Evolutionary conservation across 345 rosid genomes (phyloP), one percentile per base, ranked within the genome.

Genomic region (Eucalyptus coolabah): DNA sequence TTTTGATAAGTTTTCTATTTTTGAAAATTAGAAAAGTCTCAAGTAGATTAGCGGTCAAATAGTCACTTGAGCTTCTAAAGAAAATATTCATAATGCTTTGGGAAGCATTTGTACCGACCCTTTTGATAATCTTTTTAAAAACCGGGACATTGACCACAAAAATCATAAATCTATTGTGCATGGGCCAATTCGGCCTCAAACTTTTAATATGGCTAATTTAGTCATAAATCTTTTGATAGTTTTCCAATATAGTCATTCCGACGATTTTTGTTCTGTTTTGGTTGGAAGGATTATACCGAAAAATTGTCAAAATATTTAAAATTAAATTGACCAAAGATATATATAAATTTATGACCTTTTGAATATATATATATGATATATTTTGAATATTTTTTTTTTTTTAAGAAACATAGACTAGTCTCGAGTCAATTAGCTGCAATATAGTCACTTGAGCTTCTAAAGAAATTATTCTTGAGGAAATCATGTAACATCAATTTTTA

Each of bases 181-280:
- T 4, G 8, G 1, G 28, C 0, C 15, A 77, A 77, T 21, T 21
- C 3, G 2, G 7, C 42, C 6, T 6, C 42, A 21, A 69, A 72
- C 6, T 10, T 18, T 69, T 18, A 10, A 37, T 77, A 11, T 77
- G 1, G 1, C 9, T 37, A 40, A 77, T 77, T 21, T 77, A 21
- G 3, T 21, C 0, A 3, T 37, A 77, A 77, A 6, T 6, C 3
- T 19, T 77, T 40, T 21, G 16, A 12, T 1, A 4, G 2, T 11
- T 21, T 40, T 65, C 9, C 3, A 15, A 6, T 37, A 2, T 37
- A 11, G 9, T 10, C 2, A 6, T 37, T 40, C 1, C 2, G 0
- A 7, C 9, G 9, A 65, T 37, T 40, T 6, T 0, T 12, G 2
- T 77, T 14, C 2, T 4, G 13, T 11, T 11, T 77, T 77, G 9